Evolutionary conservation across 1,139 yeast species (phyloP).

Genomic region (Lodderomyces margitis): DNA sequence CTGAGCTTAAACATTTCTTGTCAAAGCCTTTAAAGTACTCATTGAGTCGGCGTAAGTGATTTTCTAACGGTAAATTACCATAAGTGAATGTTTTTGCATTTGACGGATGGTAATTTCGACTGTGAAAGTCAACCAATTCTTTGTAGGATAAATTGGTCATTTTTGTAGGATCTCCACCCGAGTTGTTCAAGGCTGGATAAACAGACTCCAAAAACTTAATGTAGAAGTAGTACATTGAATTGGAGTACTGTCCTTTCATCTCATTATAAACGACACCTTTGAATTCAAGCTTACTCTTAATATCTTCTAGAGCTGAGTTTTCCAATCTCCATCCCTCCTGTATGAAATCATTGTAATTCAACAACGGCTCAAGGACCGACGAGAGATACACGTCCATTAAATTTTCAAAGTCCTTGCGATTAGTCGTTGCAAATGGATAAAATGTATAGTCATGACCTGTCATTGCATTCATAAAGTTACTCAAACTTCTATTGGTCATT

Average conservation of each 20-base stretch:
- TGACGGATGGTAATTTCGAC: conserved; percentile 79
- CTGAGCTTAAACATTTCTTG: conserved; percentile 30
- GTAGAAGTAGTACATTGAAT: conserved; percentile 81
- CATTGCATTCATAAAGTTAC: conserved; percentile 98
- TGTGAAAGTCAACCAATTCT: conserved; percentile 75
- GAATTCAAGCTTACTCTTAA: conserved; percentile 59
- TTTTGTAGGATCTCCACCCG: conserved; percentile 90
- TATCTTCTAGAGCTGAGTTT: conserved; percentile 59
- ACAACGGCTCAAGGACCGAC: conserved; percentile 78
- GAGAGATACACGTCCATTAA: conserved; percentile 87
- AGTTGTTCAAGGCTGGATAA: conserved; percentile 79
- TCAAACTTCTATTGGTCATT: conserved; percentile 82
- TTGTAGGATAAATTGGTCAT: conserved; percentile 75
- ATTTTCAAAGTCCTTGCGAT: conserved; percentile 74
- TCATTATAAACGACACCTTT: conserved; percentile 98
- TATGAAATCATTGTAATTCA: conserved; percentile 75
- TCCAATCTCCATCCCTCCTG: conserved; percentile 99
- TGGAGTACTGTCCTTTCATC: conserved; percentile 97
- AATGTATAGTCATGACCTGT: conserved; percentile 96
- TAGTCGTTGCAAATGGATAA: conserved; percentile 95
- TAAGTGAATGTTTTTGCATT: conserved; percentile 86
- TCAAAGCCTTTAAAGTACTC: conserved; percentile 55
- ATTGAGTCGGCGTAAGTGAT: conserved; percentile 60
- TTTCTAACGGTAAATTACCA: conserved; percentile 68
- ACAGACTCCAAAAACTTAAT: conserved; percentile 81